Evolutionary conservation across 2,329 filamentous ascomycete genomes (phyloP), one percentile per base, ranked within the genome.

Genomic region (Zarea fungicola): DNA sequence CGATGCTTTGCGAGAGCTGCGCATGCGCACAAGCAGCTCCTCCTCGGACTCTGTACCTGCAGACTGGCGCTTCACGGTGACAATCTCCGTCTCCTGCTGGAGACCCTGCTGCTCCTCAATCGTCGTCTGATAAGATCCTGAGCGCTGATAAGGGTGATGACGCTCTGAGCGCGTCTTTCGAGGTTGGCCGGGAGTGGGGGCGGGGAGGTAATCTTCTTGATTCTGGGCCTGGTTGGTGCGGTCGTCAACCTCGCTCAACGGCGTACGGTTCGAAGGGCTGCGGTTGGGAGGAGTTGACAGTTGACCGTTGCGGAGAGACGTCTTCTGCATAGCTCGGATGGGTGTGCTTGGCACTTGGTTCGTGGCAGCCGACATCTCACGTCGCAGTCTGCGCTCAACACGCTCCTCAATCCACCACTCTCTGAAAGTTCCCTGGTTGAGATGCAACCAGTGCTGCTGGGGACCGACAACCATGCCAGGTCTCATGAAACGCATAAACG

Each of bases 381-480:
- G 81, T 40, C 79, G 70, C 47, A 83, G 70, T 64, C 78, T 81
- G 48, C 77, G 82, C 66, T 90, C 86, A 50, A 92, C 72, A 62
- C 90, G 87, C 71, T 92, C 87, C 70, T 90, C 89, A 61, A 93
- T 80, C 89, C 91, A 97, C 93, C 93, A 99, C 69, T 97, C 90
- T n/a, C 93, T 83, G 82, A 99, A 99, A 29, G 87, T 85, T 29
- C 87, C 87, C 69, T 99, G 93, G 72, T 99, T 96, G 54, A 99
- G 80, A 65, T 99, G 93, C 48, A 99, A 80, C 93, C 93, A 99
- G 70, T 99, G 93, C 70, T 99, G 93, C 65, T 99, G 93, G 32
- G 93, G 93, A 1, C 93, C 93, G 46, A 99, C 93, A 6, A 99
- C 93, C 93, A 99, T 99, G 46, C 93, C 93, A 0, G 93, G 93